Evolutionary conservation across 148 eudicot genomes (phyloP).

Genomic region (Rhododendron ferrugineum): DNA sequence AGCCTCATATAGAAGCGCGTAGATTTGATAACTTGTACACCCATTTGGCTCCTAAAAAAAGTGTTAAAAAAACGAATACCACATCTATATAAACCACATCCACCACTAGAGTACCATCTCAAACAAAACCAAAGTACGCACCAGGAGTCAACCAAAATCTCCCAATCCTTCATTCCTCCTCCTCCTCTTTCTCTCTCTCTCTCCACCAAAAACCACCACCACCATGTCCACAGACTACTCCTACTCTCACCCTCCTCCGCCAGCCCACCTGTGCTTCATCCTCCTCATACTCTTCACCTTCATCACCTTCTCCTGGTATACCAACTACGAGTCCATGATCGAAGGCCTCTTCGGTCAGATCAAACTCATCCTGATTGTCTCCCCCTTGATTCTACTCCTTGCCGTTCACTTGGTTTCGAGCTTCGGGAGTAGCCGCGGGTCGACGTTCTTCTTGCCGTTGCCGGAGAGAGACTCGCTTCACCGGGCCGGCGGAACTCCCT

Average conservation of each 20-base stretch:
- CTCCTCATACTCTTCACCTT: conserved; percentile 41
- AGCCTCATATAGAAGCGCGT: too few relatives aligned
- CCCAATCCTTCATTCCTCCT: not conserved
- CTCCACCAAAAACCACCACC: not conserved
- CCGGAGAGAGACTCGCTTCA: conserved; percentile 48
- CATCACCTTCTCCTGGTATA: conserved; percentile 56
- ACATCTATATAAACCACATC: not conserved
- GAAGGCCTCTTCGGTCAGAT: conserved; percentile 44
- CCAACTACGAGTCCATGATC: conserved; percentile 35
- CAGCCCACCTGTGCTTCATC: conserved; percentile 49
- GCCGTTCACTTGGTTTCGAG: conserved; percentile 37
- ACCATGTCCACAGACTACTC: conserved; percentile 10
- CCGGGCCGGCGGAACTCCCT: conserved; percentile 49
- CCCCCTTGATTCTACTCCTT: conserved; percentile 46
- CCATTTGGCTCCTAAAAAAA: too few relatives aligned
- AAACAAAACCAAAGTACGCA: not conserved
- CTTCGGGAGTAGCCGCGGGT: conserved; percentile 10
- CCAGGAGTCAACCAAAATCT: not conserved
- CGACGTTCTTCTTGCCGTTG: conserved; percentile 26
- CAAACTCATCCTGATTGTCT: conserved; percentile 40
- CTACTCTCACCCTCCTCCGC: conserved; percentile 14
- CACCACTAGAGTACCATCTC: not conserved
- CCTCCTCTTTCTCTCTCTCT: not conserved
- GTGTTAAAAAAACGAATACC: too few relatives aligned
- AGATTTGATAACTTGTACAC: too few relatives aligned